phyloP scores from a whole-genome alignment of 1,284 basidiomycete species.

The Sanguinoderma infundibulare region DNA sequence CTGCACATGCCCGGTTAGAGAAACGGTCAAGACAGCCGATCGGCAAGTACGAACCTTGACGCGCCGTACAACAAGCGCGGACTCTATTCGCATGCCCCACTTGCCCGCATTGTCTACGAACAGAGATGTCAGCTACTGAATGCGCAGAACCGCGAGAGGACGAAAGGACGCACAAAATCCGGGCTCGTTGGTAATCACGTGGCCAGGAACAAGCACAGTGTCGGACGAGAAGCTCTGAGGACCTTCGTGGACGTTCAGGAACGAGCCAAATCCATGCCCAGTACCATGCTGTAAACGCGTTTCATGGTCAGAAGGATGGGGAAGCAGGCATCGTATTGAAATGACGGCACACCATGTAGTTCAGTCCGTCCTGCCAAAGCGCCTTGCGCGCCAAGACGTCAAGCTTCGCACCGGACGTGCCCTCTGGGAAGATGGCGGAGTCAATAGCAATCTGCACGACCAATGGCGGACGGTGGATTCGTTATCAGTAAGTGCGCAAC shows the following conservation, averaged over 20 bases:
- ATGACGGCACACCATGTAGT: constrained; percentile 64
- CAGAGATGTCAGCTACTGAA: not conserved
- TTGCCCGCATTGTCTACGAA: constrained; percentile 74
- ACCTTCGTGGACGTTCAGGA: constrained; percentile 81
- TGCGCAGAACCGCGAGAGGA: not conserved
- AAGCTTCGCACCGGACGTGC: constrained; percentile 80
- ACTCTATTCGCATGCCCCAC: constrained; percentile 93
- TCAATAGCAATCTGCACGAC: constrained; percentile 84
- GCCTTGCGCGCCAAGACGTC: constrained; percentile 87
- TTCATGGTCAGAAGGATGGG: constrained; percentile 16
- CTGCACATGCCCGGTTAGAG: constrained; percentile 37
- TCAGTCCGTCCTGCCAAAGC: constrained; percentile 88
- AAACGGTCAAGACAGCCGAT: constrained; percentile 11
- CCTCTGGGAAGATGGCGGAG: constrained; percentile 86
- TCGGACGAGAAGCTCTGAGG: constrained; percentile 72
- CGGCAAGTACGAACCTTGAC: constrained; percentile 64
- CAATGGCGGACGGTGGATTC: constrained; percentile 9
- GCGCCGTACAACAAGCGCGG: constrained; percentile 72
- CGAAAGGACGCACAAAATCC: constrained; percentile 69
- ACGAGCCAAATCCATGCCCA: constrained; percentile 84
- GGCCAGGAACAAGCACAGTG: constrained; percentile 76
- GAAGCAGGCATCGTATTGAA: constrained; percentile 12
- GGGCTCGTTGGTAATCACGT: constrained; percentile 89
- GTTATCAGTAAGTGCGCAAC: not conserved
- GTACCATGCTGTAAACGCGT: constrained; percentile 69